Conservation (phyloP, 2,329 filamentous ascomycete species). For the Aspergillus sp. region DNA sequence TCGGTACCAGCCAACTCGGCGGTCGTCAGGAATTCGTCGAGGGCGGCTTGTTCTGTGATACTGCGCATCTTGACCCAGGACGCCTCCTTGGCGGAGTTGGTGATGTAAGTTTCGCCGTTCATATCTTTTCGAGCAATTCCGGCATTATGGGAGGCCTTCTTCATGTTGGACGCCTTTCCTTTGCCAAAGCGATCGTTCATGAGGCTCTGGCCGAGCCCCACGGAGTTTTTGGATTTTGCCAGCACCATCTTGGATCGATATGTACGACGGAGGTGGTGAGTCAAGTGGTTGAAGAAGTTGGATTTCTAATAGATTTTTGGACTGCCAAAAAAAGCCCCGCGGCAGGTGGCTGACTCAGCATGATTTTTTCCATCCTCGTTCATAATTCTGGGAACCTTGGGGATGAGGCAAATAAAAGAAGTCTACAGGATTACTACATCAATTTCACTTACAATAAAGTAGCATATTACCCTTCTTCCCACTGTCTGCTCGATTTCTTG, state of each 20-base stretch:
- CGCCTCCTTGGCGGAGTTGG: constrained; percentile 85
- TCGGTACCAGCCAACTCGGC: constrained; percentile 97
- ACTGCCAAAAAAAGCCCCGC: constrained; percentile 21
- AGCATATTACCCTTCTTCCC: background rate
- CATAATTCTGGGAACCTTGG: background rate
- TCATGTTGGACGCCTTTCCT: constrained; percentile 80
- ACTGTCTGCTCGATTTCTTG: background rate
- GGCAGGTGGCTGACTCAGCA: constrained; percentile 30
- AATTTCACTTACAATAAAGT: background rate
- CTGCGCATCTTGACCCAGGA: constrained; percentile 99
- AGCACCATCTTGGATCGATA: constrained; percentile 60
- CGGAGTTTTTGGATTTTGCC: constrained; percentile 91
- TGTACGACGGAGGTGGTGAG: background rate
- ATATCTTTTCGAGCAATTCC: constrained; percentile 71
- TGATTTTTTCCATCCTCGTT: background rate
- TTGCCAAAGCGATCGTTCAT: constrained; percentile 99
- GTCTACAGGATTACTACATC: background rate
- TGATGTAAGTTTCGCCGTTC: constrained; percentile 86
- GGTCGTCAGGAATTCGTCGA: constrained; percentile 95
- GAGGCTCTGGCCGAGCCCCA: constrained; percentile 92
- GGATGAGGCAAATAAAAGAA: background rate
- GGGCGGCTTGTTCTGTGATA: constrained; percentile 91
- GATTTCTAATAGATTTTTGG: constrained; percentile 17
- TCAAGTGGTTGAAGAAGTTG: constrained; percentile 12
- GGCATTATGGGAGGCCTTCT: constrained; percentile 62